Conservation (phyloP, 306 rosid species). For the Boehmeria nivea region DNA sequence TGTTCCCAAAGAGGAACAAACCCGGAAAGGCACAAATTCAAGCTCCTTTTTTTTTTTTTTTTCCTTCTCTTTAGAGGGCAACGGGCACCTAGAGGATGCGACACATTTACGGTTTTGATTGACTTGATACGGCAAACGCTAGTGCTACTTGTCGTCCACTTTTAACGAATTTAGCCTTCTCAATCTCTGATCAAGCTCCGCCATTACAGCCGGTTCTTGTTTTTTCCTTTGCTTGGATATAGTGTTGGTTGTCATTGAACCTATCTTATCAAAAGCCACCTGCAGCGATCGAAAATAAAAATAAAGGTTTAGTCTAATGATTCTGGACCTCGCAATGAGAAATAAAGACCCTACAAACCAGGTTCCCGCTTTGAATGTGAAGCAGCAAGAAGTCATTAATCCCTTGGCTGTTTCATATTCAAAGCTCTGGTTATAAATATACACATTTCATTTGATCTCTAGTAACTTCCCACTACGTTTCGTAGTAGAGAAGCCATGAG, state of each 20-base stretch:
- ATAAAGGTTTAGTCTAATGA: not conserved
- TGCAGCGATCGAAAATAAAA: slow-evolving; percentile 21
- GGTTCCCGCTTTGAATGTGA: too few species aligned
- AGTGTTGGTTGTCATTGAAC: slow-evolving; percentile 85
- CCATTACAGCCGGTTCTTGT: slow-evolving; percentile 97
- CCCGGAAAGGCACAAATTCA: slow-evolving; percentile 18
- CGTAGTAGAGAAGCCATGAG: too few species aligned
- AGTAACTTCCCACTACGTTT: too few species aligned
- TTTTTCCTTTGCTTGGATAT: slow-evolving; percentile 95
- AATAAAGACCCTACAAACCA: too few species aligned
- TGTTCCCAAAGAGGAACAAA: slow-evolving; percentile 24
- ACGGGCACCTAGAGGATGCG: slow-evolving; percentile 25
- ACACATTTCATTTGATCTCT: too few species aligned
- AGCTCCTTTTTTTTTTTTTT: slow-evolving; percentile 25
- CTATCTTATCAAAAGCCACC: slow-evolving; percentile 96
- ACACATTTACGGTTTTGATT: slow-evolving; percentile 25
- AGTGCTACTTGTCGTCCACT: slow-evolving; percentile 41
- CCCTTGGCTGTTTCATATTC: too few species aligned
- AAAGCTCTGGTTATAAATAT: too few species aligned
- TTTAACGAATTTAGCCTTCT: slow-evolving; percentile 68
- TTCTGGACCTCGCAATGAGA: not conserved
- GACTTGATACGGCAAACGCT: slow-evolving; percentile 15
- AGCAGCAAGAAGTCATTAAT: too few species aligned
- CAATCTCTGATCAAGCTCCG: slow-evolving; percentile 83
- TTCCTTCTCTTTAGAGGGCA: slow-evolving; percentile 2